phyloP scores from a whole-genome alignment of 2,329 filamentous ascomycete genomes.

The Dothideomycetes sp. region DNA sequence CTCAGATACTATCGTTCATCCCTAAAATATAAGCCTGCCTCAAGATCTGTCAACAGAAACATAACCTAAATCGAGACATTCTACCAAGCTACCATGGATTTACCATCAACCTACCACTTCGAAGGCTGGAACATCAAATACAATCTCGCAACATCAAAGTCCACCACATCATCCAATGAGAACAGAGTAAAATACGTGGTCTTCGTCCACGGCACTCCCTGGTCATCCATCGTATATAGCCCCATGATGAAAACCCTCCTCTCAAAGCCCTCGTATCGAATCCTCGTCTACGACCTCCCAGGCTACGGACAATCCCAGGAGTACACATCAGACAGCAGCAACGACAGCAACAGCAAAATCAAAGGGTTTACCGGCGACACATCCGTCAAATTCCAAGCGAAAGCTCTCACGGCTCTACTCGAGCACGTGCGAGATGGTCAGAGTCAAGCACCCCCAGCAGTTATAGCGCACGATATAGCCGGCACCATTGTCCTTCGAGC shows the following conservation, averaged over 20 bases:
- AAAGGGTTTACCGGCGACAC: conserved; percentile 19
- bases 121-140: conserved; percentile 13
- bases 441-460: conserved; percentile 20
- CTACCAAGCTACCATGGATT: neutral
- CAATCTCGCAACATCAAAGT: conserved; percentile 14
- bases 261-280: conserved; percentile 18
- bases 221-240: conserved; percentile 32
- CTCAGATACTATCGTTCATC: too few species aligned
- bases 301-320: conserved; percentile 31
- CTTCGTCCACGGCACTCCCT: conserved; percentile 38
- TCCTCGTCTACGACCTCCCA: conserved; percentile 36
- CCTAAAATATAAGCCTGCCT: too few species aligned
- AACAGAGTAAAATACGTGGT: conserved; percentile 22
- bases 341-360: conserved; percentile 1
- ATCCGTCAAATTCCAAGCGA: conserved; percentile 27
- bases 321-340: conserved; percentile 14
- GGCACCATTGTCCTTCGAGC: conserved; percentile 31
- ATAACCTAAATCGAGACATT: neutral
- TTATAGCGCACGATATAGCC: conserved; percentile 36
- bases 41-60: too few species aligned
- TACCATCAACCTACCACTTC: conserved; percentile 5
- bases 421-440: conserved; percentile 21
- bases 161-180: conserved; percentile 20
- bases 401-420: conserved; percentile 28
- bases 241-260: conserved; percentile 25